Evolutionary conservation across 257 asterid genomes (phyloP).

Genomic region (Voacanga thouarsii): DNA sequence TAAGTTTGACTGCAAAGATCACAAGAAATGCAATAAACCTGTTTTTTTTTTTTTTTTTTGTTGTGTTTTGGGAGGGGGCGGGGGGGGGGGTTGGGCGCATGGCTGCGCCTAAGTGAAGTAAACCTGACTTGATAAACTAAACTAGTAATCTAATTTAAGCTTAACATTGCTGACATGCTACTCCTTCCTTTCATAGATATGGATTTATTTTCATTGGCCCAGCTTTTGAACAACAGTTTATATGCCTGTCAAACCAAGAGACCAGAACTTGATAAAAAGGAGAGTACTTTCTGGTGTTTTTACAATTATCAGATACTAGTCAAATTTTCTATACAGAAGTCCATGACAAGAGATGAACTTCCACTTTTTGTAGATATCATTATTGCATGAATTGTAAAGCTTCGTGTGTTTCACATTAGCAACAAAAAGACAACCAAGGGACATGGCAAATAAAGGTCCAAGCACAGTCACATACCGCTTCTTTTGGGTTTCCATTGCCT

Average conservation of each 20-base stretch:
- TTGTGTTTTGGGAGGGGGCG: too few species aligned
- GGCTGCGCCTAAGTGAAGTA: too few species aligned
- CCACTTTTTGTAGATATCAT: too few species aligned
- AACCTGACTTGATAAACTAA: neutral
- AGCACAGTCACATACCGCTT: slow-evolving; percentile 42
- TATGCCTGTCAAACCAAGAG: neutral
- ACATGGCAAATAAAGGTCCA: neutral
- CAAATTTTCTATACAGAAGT: neutral
- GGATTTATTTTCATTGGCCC: neutral
- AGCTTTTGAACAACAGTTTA: neutral
- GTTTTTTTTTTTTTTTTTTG: too few species aligned
- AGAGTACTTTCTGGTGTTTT: neutral
- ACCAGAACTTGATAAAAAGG: neutral
- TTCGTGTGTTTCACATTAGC: neutral
- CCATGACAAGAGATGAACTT: neutral
- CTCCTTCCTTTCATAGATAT: neutral
- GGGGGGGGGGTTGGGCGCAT: too few species aligned
- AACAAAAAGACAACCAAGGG: neutral
- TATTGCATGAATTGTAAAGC: neutral
- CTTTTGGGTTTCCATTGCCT: slow-evolving; percentile 91
- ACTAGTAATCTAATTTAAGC: neutral
- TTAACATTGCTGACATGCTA: neutral
- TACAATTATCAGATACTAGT: neutral
- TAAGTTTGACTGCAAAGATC: neutral
- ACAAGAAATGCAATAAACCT: neutral